Conservation (phyloP, 306 rosid species). For the Psophocarpus tetragonolobus region DNA sequence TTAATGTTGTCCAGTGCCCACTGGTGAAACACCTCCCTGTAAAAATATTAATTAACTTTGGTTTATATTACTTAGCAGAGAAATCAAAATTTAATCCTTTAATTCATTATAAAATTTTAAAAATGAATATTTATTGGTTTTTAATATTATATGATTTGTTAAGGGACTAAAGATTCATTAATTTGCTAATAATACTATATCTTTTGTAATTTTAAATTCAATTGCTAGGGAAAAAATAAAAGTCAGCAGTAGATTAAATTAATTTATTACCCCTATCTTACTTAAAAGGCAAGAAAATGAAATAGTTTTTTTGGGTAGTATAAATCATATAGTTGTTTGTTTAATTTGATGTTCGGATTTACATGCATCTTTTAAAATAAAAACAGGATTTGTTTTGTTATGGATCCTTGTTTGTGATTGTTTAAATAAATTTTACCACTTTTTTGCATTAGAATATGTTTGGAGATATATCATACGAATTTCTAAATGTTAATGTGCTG, state of each 20-base stretch:
- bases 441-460: background rate
- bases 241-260: background rate
- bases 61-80: too few species aligned
- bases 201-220: constrained; percentile 11
- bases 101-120: too few species aligned
- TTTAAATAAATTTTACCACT: background rate
- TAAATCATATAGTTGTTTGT: background rate
- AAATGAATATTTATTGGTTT: too few species aligned
- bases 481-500: background rate
- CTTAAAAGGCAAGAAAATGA: background rate
- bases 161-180: too few species aligned
- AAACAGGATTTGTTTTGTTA: background rate
- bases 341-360: constrained; percentile 7
- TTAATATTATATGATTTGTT: too few species aligned
- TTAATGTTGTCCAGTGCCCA: too few species aligned
- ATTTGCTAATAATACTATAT: background rate
- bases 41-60: too few species aligned
- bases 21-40: too few species aligned
- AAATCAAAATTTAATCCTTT: too few species aligned
- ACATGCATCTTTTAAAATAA: background rate
- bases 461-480: constrained; percentile 20
- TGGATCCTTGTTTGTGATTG: constrained; percentile 2
- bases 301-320: background rate
- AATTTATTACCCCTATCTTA: background rate
- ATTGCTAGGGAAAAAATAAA: background rate